Evolutionary conservation across 2,329 filamentous ascomycete genomes (phyloP), one percentile per base, ranked within the genome.

Genomic region (Coccinonectria pachysandricola): DNA sequence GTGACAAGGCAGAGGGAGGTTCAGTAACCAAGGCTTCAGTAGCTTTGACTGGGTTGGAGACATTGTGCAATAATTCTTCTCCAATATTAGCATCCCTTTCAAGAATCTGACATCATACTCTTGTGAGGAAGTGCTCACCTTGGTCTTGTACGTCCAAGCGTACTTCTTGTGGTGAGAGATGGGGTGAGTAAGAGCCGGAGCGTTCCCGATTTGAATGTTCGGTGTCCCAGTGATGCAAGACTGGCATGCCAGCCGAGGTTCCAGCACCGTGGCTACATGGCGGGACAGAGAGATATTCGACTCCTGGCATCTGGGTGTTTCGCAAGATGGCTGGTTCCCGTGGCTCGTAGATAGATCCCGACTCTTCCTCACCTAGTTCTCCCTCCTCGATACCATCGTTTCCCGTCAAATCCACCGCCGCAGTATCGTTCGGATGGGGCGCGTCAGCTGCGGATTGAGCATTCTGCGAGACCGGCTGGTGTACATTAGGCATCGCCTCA

Each of bases 351-450:
- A 66, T 42, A 40, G 74, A 67, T 25, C 74, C 68, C 24, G 68
- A 63, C 40, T 79, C 75, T 11, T 65, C 70, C 42, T 88, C 83
- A 36, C 74, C 81, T 15, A 91, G 51, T 50, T 92, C 84, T 10
- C 80, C 82, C 43, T 92, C 83, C 45, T 91, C 82, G 23, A 45
- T 39, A 3, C 28, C 40, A 19, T 45, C 43, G 6, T 39, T 37
- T 15, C 36, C 34, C 7, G 17, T 26, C 5, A n/a, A 15, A 6
- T 18, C 22, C 6, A 15, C 17, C 15, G 27, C 28, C 14, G 29
- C 32, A 14, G 19, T 33, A 11, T 28, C 23, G n/a, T 32, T 26
- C 14, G 28, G 23, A 9, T 14, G 18, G 4, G 21, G 19, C 3
- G 11, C 5, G 14, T 26, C 29, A 3, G 23, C 28, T 11, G 16